Base-by-base conservation (phyloP, 805 yeast species). In the Nakazawaea ernobii region DNA sequence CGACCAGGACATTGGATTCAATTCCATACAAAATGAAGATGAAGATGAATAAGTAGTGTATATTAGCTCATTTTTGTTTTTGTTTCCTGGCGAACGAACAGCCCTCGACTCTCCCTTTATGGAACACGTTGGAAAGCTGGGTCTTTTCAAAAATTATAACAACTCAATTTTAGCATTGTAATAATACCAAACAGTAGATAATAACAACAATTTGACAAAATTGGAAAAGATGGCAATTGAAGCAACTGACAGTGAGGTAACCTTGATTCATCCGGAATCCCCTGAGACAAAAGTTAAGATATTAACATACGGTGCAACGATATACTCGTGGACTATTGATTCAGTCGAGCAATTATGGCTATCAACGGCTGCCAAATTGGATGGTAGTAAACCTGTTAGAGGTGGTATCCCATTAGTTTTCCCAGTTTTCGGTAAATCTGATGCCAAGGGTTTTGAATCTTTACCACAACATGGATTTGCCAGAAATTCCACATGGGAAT, bases 381-480 rank as follows among this genome's bases (percentile, higher is more conserved):
- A 94, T 60, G 98, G 98, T 9, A 69, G 92, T 39, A 86, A 85
- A 60, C 95, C 99, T 1, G 97, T 94, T 15, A 79, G 99, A 63
- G 99, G 99, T 54, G 99, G 99, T 44, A 87, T 94, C 45, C 99
- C 99, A 10, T 70, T 94, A 24, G 98, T 92, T 8, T 94, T 94
- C 75, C 99, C 99, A 2, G 87, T 84, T 1, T 86, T 86, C 59
- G 98, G 99, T 50, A 90, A 82, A 53, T 70, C 73, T 11, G 71
- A 73, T 30, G 72, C 76, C 7, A 74, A 70, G 48, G 86, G 86
- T 3, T 79, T 90, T 35, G 73, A 70, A 44, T 63, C 75, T 32
- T 75, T 94, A 53, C 97, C 97, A 15, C 98, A 94, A 69, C 99
- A 94, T 62, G 99, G 99, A 1, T 86, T 94, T 69, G 99, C 96